phyloP scores from a whole-genome alignment of 2,329 filamentous ascomycete genomes.

The Phyllosticta citrichinensis region DNA sequence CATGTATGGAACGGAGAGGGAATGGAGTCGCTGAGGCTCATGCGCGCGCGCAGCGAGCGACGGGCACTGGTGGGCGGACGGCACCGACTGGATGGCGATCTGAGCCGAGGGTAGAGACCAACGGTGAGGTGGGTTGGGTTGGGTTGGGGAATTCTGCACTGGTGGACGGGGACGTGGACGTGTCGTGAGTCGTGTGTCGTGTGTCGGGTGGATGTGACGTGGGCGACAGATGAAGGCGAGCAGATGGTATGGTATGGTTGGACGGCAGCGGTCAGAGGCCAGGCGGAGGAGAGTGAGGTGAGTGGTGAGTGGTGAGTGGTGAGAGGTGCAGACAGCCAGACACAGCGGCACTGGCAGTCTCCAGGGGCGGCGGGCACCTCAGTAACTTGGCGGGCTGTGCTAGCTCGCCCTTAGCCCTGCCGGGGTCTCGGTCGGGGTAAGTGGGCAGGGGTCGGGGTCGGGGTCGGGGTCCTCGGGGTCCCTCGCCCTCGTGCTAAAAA shows the following conservation, averaged over 20 bases:
- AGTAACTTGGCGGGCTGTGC: too few relatives aligned
- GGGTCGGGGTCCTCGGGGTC: too few relatives aligned
- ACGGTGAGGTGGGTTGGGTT: too few relatives aligned
- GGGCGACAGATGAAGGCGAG: too few relatives aligned
- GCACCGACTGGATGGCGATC: neutral
- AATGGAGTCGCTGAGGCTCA: slow-evolving; percentile 8
- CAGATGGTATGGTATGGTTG: neutral
- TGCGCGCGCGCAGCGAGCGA: slow-evolving; percentile 2
- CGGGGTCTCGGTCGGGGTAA: too few relatives aligned
- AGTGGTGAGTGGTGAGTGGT: neutral
- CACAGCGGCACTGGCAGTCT: too few relatives aligned
- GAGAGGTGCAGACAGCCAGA: too few relatives aligned
- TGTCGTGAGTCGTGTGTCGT: neutral
- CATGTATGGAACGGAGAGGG: neutral
- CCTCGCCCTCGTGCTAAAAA: too few relatives aligned
- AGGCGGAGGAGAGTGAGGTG: neutral
- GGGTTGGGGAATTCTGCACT: neutral
- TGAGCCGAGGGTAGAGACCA: neutral
- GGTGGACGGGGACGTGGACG: too few relatives aligned
- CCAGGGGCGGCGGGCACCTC: too few relatives aligned
- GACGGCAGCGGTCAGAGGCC: neutral
- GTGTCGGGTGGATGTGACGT: neutral
- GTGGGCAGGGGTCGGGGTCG: too few relatives aligned
- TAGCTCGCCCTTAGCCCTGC: too few relatives aligned
- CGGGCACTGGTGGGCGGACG: neutral